A percentile compares a stretch with the other conserved stretches of the same genome.
These are phyloP conservation scores for Mallotus repandus DNA, from an alignment of 441 rosid genomes.

Conservation along the genomic window DNA sequence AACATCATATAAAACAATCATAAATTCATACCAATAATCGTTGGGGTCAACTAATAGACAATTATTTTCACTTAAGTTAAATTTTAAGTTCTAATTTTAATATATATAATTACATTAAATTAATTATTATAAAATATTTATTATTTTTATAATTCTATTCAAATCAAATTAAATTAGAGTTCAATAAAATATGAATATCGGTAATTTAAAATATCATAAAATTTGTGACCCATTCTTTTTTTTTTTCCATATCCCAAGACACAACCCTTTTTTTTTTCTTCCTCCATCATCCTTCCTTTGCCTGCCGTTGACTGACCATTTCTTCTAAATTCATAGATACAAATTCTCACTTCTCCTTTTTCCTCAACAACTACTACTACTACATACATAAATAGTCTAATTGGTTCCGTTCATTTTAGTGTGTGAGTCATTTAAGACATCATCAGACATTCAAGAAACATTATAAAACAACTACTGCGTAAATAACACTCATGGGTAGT, in stretches of 20 bases:
- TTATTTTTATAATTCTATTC: too few relatives aligned
- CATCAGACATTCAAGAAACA: background rate
- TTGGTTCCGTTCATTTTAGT: constrained; percentile 17
- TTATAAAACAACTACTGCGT: background rate
- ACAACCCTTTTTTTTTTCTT: background rate
- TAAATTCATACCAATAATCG: background rate
- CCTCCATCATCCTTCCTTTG: constrained; percentile 5
- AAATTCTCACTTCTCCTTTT: constrained; percentile 15
- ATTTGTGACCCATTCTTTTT: background rate
- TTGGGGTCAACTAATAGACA: too few relatives aligned
- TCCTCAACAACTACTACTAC: constrained; percentile 27
- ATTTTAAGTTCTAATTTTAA: too few relatives aligned
- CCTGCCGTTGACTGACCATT: constrained; percentile 56
- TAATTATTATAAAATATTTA: too few relatives aligned
- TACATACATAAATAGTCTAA: constrained; percentile 16
- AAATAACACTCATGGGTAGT: constrained; percentile 30
- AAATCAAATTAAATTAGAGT: too few relatives aligned
- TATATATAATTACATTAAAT: too few relatives aligned
- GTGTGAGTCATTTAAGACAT: constrained; percentile 2
- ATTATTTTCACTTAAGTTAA: too few relatives aligned
- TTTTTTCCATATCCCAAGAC: constrained; percentile 52
- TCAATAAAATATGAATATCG: too few relatives aligned
- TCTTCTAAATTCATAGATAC: constrained; percentile 34
- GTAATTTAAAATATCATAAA: too few relatives aligned
- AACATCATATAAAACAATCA: constrained; percentile 17